phyloP scores from a whole-genome alignment of 495 filamentous ascomycete genomes.

The Hyaloscypha finlandica region DNA sequence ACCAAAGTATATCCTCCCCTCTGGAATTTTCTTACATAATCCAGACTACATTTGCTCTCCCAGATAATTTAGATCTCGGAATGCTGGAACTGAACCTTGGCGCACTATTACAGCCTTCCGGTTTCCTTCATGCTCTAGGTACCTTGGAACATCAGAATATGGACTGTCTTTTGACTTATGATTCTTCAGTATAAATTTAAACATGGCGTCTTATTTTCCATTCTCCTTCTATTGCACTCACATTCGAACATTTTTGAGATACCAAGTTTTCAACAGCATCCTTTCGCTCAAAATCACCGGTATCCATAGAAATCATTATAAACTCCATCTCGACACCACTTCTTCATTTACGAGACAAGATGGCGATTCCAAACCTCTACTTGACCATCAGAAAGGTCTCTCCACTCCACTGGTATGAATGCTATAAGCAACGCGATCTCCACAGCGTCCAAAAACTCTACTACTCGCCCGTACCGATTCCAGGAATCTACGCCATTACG shows the following conservation, averaged over 20 bases:
- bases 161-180: not conserved
- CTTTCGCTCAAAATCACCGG: not conserved
- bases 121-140: not conserved
- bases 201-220: not conserved
- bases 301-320: not conserved
- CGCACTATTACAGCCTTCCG: not conserved
- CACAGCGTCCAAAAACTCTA: not conserved
- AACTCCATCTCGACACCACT: not conserved
- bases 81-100: not conserved
- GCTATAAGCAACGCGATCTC: not conserved
- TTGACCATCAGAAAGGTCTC: not conserved
- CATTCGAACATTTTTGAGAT: not conserved
- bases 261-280: too few relatives aligned
- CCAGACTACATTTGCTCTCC: not conserved
- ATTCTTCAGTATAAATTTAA: not conserved
- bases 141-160: not conserved
- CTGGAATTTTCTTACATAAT: not conserved
- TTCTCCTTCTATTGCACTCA: not conserved
- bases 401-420: not conserved
- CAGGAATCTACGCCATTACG: not conserved
- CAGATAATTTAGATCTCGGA: not conserved
- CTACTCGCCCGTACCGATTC: not conserved
- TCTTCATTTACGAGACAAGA: not conserved
- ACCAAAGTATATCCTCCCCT: not conserved
- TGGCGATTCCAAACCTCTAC: not conserved